Conservation (phyloP, 192 early-diverging fungal genomes). For the Cetraspora pellucida region DNA sequence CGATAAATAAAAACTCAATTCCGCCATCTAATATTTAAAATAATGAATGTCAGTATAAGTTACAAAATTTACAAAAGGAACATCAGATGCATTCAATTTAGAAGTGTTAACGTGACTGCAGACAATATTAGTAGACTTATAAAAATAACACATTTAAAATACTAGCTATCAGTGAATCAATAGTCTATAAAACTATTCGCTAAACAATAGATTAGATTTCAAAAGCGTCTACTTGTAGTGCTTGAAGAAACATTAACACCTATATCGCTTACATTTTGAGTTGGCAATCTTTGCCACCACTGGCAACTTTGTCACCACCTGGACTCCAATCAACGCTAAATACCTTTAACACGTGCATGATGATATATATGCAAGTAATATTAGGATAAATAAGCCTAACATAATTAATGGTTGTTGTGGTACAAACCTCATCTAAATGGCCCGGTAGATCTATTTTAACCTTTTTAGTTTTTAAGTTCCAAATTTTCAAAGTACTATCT, state of each 20-base stretch:
- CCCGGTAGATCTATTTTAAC: conserved; percentile 94
- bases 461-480: conserved; percentile 89
- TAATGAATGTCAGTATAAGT: too few species aligned
- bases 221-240: too few species aligned
- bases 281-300: conserved; percentile 90
- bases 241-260: background rate
- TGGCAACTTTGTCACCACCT: conserved; percentile 85
- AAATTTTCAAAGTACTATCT: conserved; percentile 92
- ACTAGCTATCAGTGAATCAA: background rate
- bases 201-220: too few species aligned
- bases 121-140: background rate
- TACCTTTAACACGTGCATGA: conserved; percentile 51
- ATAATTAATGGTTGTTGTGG: background rate
- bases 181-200: background rate
- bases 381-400: background rate
- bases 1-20: background rate
- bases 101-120: too few species aligned
- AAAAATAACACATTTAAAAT: background rate
- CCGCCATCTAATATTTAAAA: background rate
- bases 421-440: conserved; percentile 83
- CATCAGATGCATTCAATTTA: too few species aligned
- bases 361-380: background rate
- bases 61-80: too few species aligned
- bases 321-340: conserved; percentile 97
- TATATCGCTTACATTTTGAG: conserved; percentile 77